Evolutionary conservation across 768 basidiomycete species (phyloP).

Genomic region (Boletus pseudopeckii): DNA sequence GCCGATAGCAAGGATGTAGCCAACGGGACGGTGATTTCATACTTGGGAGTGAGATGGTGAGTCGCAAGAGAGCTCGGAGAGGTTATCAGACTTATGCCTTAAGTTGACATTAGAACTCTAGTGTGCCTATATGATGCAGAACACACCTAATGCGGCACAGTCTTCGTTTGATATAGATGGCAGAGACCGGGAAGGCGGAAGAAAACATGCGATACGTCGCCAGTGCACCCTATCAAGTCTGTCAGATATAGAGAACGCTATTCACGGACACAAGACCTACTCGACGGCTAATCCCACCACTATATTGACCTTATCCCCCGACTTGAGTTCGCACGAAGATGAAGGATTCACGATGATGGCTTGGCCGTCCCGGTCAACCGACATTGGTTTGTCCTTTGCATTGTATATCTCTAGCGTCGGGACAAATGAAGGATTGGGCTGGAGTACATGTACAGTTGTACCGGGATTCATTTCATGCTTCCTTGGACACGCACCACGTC

Average conservation of each 20-base stretch:
- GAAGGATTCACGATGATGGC: constrained; percentile 35
- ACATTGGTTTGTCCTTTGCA: constrained; percentile 45
- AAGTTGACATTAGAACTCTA: neutral
- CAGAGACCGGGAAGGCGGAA: constrained; percentile 36
- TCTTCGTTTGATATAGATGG: constrained; percentile 36
- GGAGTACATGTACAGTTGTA: neutral
- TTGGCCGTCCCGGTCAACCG: constrained; percentile 37
- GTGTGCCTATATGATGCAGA: neutral
- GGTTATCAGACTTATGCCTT: constrained; percentile 54
- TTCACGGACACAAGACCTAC: constrained; percentile 36
- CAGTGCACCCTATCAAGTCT: constrained; percentile 43
- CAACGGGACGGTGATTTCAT: constrained; percentile 45
- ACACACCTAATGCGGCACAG: constrained; percentile 55
- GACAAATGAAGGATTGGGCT: constrained; percentile 49
- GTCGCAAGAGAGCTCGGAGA: constrained; percentile 47
- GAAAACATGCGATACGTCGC: constrained; percentile 49
- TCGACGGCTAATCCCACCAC: constrained; percentile 39
- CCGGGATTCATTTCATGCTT: neutral
- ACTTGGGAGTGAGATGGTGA: constrained; percentile 59
- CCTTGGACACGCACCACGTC: constrained; percentile 49
- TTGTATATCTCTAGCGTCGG: constrained; percentile 51
- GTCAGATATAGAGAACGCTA: neutral
- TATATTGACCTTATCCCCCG: constrained; percentile 53
- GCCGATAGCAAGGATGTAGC: constrained; percentile 59
- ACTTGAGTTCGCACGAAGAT: constrained; percentile 42